Evolutionary conservation across 1,284 basidiomycete genomes (phyloP), one percentile per base, ranked within the genome.

Genomic region (Lignosus rhinocerotis): DNA sequence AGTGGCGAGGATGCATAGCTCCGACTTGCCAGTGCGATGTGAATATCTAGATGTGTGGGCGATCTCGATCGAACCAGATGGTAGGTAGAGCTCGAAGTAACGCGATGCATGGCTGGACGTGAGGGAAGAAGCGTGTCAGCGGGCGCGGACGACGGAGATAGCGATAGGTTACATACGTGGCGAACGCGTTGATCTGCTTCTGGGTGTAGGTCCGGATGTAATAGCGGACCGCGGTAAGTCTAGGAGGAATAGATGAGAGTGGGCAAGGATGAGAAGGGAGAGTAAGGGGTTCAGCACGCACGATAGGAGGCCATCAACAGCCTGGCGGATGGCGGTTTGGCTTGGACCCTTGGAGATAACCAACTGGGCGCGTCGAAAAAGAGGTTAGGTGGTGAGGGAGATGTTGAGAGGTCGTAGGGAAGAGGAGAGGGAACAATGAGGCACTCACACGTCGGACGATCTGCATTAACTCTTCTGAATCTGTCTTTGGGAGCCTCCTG

Each of bases 1-100:
- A 30, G 92, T 93, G 14, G 94, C 93, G 59, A 95, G 80, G 38
- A 96, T 94, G 69, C 92, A 95, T 7, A 96, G 78, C 70, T 96
- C 94, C 34, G 91, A 90, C 74, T 94, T 94, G 65, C 90, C 90
- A n/a, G 92, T 93, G 60, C 82, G 82, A 73, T 90, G 85, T 31
- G 88, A 85, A 70, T 94, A 94, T 30, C 93, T 83, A 33, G 89
- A 88, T 0, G 92, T 94, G 72, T 92, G 90, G 12, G 92, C 87
- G 64, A 94, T 92, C 73, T 94, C 92, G 65, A 94, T 92, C 56
- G 82, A 87, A 51, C 90, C 88, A n/a, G 82, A 80, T 36, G 92
- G 89, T 63, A 89, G 79, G 71, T 93, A 92, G 41, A 94, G 81
- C 70, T 92, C 88, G 67, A 93, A 86, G 74, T 94, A 94, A 44